Evolutionary conservation across 352 stramenopile genomes (phyloP), one percentile per base, ranked within the genome.

Genomic region (Globisporangium cederbergense): DNA sequence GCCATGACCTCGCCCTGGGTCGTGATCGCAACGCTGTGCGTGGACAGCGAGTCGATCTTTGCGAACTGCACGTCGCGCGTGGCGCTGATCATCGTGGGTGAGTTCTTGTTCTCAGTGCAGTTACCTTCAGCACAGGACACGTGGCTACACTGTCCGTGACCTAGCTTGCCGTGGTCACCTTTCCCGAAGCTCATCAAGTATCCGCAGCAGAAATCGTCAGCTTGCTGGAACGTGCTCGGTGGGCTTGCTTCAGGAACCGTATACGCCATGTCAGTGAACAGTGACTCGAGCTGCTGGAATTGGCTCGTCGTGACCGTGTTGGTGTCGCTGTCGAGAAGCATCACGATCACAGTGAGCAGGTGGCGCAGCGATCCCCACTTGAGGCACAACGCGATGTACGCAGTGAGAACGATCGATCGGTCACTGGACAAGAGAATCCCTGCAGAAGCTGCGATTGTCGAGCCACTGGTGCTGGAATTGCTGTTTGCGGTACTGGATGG

Each of bases 171-270:
- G 38, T 95, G 86, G 43, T 93, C 86, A 2, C 86, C 86, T 54
- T 95, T 93, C 10, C 86, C 86, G 58, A 95, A 95, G 46, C 79
- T 94, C 72, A 94, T 83, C n/a, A 94, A 62, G 49, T 81, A 83
- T 0, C 86, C 86, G 2, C 56, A 70, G 1, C 55, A 25, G 1
- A 60, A 46, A 1, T 80, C 66, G 22, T 90, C 75, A 32, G 74
- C 45, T 36, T 53, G 51, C 1, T 77, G 63, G 18, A 45, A 16
- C 2, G 73, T 20, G 32, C 53, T 60, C 2, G 61, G 65, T 14
- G 61, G 65, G 16, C 49, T 55, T 18, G 54, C 45, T 22, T 90
- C 76, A 2, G 74, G 60, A 0, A 56, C 62, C 14, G 78, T 65
- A 18, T 59, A 32, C 16, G 68, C 66, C n/a, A 93, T 54, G 9